Base-by-base conservation (phyloP, 306 rosid species). In the Fagus sylvatica region DNA sequence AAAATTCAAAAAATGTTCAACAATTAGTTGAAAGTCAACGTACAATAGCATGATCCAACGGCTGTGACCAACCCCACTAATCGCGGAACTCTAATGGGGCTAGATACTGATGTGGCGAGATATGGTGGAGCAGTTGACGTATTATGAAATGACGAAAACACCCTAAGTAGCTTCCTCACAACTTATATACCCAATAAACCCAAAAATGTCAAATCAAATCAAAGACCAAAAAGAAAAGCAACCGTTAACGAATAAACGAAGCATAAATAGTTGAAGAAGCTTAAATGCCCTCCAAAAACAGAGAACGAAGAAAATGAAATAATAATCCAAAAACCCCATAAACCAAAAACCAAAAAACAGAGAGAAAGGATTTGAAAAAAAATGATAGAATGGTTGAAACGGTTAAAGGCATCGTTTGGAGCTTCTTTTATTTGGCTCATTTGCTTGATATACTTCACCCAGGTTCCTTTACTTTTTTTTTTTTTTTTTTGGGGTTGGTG, bases 391-490 rank as follows among this genome's bases (percentile, higher is more conserved):
- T 93, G 96, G 96, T 55, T 75, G 83, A 88, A 73, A 62, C 85
- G 77, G 54, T 48, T 93, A 77, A 82, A 82, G 78, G 84, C 90
- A 53, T 81, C 89, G 56, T 93, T 90, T 53, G 96, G 96, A 74
- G 82, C 85, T 37, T 88, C 93, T 5, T 93, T 90, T 85, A 87
- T 93, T 33, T 93, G 96, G 96, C 85, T 93, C 46, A 78, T 93
- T 82, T 93, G 94, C 86, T 82, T 93, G 89, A 82, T 93, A 79
- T 90, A 93, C 92, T 93, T 93, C 89, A 93, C 96, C 78, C 97
- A 89, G 97, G 96, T 93, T 81, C 30, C 43, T 7, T 1, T 72
- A 78, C 72, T 78, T 64, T 9, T 37, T 72, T 75, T 62, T 6
- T 37, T 13, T 53, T 55, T 57, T n/a, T 5, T n/a, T 59, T 79